Evolutionary conservation across 768 basidiomycete species (phyloP), one percentile per base, ranked within the genome.

Genomic region (Rossbeevera mucosa): DNA sequence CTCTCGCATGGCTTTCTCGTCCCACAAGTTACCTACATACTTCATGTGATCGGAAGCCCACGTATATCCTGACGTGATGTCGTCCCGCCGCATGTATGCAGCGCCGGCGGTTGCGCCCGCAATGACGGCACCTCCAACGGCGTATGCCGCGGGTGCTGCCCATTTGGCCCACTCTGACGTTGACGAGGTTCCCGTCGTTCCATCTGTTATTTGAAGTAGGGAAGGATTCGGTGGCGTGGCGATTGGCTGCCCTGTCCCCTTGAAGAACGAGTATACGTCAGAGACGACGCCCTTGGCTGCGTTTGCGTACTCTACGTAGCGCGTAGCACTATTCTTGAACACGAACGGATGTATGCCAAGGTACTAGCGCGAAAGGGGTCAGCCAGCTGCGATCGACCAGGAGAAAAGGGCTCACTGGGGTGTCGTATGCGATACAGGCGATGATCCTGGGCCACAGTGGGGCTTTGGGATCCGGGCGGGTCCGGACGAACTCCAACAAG

Each of bases 11-110:
- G 71, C 74, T 20, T 76, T 74, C 58, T 85, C 81, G 59, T 94
- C 85, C 94, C 93, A 95, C 26, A 96, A 70, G 58, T 77, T 88
- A 40, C 88, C 82, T 8, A 94, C 85, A 67, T 87, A 97, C 63
- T 86, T 88, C 82, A 96, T 81, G 66, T 97, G 94, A 59, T 94
- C 93, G 26, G 78, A 83, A 2, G 84, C 85, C 84, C 85, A 93
- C 11, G 75, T 71, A 59, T 86, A 86, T 2, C 88, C 82, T 40
- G 75, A 75, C 6, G 78, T 77, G 26, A 96, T 70, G 24, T 91
- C 88, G 12, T 89, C 83, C 47, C 87, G 80, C 53, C 84, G 82
- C 71, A 86, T 86, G 63, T 91, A 94, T 6, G 89, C 91, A 2
- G 88, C 81, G 1, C 91, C 88, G 14, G 86, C 90, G 5, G 89